Evolutionary conservation across 2,329 filamentous ascomycete species (phyloP).

Genomic region (Lachnellula hyalina): DNA sequence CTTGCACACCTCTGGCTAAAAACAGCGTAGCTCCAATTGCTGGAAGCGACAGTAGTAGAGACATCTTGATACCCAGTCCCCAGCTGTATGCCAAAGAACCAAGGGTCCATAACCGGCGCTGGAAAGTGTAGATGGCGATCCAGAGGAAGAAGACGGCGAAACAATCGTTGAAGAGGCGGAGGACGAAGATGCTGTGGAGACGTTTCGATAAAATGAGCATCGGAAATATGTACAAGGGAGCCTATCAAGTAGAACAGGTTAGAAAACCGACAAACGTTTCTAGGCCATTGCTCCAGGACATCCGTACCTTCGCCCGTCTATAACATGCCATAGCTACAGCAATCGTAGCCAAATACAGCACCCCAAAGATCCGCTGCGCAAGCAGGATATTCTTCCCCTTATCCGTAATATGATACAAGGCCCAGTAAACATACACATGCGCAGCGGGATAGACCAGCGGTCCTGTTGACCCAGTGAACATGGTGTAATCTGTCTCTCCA

Average conservation of each 20-base stretch:
- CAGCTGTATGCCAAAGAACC: slow-evolving; percentile 69
- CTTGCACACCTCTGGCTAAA: slow-evolving; percentile 62
- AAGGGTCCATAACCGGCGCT: slow-evolving; percentile 66
- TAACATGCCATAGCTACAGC: slow-evolving; percentile 80
- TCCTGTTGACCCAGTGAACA: slow-evolving; percentile 82
- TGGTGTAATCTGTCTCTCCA: slow-evolving; percentile 84
- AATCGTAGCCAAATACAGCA: slow-evolving; percentile 72
- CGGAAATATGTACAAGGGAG: slow-evolving; percentile 80
- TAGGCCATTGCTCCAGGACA: not conserved
- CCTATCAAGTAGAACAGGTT: slow-evolving; percentile 39
- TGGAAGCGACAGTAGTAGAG: slow-evolving; percentile 74
- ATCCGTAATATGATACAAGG: slow-evolving; percentile 72
- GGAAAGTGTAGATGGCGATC: slow-evolving; percentile 71
- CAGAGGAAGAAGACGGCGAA: slow-evolving; percentile 82
- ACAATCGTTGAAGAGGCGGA: slow-evolving; percentile 94
- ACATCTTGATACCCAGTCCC: slow-evolving; percentile 94
- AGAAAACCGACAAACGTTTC: not conserved
- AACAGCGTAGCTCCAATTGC: slow-evolving; percentile 73
- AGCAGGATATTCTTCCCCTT: slow-evolving; percentile 68
- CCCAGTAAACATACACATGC: slow-evolving; percentile 86
- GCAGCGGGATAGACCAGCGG: slow-evolving; percentile 92
- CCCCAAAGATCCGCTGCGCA: slow-evolving; percentile 80
- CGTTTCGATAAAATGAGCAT: slow-evolving; percentile 86
- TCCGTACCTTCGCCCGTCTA: slow-evolving; percentile 59
- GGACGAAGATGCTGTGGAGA: slow-evolving; percentile 86